A percentile compares a stretch with the other conserved stretches of the same genome.
These are phyloP conservation scores for Venturia oleaginea DNA, from an alignment of 2,329 filamentous ascomycete genomes.

Conservation along the genomic window DNA sequence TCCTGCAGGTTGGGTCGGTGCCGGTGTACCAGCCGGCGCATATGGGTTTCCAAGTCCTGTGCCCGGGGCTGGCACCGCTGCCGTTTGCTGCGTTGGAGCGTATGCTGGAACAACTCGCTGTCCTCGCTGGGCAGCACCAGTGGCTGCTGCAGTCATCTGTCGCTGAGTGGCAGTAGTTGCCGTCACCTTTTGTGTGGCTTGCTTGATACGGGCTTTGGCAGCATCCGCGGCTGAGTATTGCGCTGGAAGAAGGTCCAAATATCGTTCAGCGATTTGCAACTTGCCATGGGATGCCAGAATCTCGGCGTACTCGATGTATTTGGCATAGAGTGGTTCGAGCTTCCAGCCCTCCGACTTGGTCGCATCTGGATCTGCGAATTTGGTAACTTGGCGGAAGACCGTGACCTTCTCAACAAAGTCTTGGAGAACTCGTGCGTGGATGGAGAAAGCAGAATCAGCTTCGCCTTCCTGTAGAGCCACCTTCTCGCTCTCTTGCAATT, in stretches of 20 bases:
- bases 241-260: conserved; percentile 75
- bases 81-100: conserved; percentile 31
- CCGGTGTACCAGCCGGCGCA: conserved; percentile 23
- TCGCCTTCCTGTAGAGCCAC: conserved; percentile 53
- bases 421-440: conserved; percentile 81
- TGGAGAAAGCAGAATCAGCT: conserved; percentile 52
- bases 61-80: conserved; percentile 26
- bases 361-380: conserved; percentile 75
- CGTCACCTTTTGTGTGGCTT: conserved; percentile 62
- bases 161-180: conserved; percentile 29
- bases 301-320: conserved; percentile 95
- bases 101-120: conserved; percentile 27
- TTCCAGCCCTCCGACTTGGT: conserved; percentile 72
- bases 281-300: conserved; percentile 87
- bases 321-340: conserved; percentile 76
- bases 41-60: conserved; percentile 25
- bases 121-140: conserved; percentile 22
- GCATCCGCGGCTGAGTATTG: conserved; percentile 82
- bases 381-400: conserved; percentile 87
- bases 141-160: conserved; percentile 28
- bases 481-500: conserved; percentile 77
- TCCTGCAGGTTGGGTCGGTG: conserved; percentile 21
- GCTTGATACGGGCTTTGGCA: conserved; percentile 72
- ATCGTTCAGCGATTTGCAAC: conserved; percentile 77
- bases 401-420: conserved; percentile 98